Conservation (phyloP, 108 stramenopile genomes). For the Fragilaria crotonensis region DNA sequence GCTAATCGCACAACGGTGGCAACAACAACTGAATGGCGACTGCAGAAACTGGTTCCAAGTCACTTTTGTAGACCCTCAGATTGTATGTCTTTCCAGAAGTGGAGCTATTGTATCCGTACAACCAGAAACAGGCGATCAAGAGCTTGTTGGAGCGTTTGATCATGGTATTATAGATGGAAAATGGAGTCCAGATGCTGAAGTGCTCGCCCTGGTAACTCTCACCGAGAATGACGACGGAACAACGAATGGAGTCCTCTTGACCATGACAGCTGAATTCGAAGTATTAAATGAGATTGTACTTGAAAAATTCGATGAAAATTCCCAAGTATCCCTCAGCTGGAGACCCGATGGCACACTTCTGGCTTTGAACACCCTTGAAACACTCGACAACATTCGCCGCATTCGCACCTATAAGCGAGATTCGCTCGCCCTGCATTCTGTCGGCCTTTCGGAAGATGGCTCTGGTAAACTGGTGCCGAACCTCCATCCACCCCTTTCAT, state of each 20-base stretch:
- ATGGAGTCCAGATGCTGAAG: constrained; percentile 84
- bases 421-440: constrained; percentile 49
- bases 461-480: constrained; percentile 70
- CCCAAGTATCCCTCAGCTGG: constrained; percentile 57
- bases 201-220: constrained; percentile 64
- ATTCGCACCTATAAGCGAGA: constrained; percentile 63
- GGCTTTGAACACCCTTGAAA: constrained; percentile 64
- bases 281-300: constrained; percentile 62
- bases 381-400: constrained; percentile 37
- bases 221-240: constrained; percentile 24
- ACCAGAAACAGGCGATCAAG: constrained; percentile 39
- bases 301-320: constrained; percentile 17
- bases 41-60: constrained; percentile 50
- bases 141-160: constrained; percentile 79
- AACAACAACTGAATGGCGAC: neutral
- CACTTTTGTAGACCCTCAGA: constrained; percentile 23
- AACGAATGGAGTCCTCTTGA: constrained; percentile 58
- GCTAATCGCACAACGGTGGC: neutral
- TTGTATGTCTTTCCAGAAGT: constrained; percentile 37
- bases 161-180: constrained; percentile 61
- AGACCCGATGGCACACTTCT: constrained; percentile 64
- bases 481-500: constrained; percentile 33
- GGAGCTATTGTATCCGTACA: constrained; percentile 47
- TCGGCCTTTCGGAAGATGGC: constrained; percentile 78
- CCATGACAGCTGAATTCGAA: constrained; percentile 79